Evolutionary conservation across 305 asterid species (phyloP).

Genomic region (Euphrasia arctica): DNA sequence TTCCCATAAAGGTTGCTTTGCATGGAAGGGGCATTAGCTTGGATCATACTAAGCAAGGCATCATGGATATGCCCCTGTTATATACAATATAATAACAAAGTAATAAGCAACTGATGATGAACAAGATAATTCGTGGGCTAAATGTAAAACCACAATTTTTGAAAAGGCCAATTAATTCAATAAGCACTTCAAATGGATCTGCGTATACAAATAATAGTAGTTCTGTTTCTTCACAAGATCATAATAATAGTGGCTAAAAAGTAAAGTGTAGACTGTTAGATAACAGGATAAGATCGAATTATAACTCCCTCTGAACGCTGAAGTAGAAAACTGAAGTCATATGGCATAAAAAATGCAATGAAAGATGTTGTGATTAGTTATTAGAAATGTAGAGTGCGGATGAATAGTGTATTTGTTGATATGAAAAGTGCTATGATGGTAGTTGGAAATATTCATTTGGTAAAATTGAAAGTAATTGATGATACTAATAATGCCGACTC

Average conservation of each 20-base stretch:
- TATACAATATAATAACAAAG: slow-evolving; percentile 2
- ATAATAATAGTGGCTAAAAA: neutral
- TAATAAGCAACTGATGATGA: slow-evolving; percentile 3
- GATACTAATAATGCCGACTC: slow-evolving; percentile 46
- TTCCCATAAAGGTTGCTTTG: slow-evolving; percentile 57
- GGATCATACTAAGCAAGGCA: slow-evolving; percentile 35
- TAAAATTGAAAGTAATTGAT: neutral
- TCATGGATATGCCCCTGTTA: slow-evolving; percentile 40
- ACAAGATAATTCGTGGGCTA: neutral
- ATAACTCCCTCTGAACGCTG: neutral
- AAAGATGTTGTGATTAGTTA: neutral
- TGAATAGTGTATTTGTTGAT: neutral
- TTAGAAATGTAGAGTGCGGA: neutral
- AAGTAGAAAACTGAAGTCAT: neutral
- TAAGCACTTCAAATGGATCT: neutral
- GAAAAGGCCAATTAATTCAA: neutral
- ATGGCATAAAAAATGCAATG: neutral
- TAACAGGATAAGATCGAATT: neutral
- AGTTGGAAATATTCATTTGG: neutral
- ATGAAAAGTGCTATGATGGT: neutral
- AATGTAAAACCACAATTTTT: neutral
- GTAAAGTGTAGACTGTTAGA: slow-evolving; percentile 1
- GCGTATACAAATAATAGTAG: neutral
- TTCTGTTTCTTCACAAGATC: slow-evolving; percentile 9
- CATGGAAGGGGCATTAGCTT: slow-evolving; percentile 40